Base-by-base conservation (phyloP, 148 eudicot species). In the Rhododendron henanense region DNA sequence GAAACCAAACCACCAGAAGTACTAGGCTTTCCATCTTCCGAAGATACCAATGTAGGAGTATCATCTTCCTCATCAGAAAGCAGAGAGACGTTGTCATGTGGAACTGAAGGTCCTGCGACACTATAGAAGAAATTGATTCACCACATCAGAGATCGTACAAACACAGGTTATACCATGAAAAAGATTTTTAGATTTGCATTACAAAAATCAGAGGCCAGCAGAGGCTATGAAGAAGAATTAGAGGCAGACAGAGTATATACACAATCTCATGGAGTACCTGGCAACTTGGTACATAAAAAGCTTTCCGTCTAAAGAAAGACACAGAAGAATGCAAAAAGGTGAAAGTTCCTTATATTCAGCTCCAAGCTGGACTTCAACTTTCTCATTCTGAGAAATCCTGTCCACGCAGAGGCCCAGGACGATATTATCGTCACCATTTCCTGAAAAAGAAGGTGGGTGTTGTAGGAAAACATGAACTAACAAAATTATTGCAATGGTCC, bases 251-350 rank as follows among this genome's bases (percentile, higher is more conserved):
- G 67, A 55, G 59, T 81, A 18, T 10, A 11, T 10, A 3, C 55
- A 45, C 74, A 85, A 33, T 47, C 37, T 57, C 73, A 65, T 18
- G 67, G 65, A 65, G 51, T 93, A 97, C 99, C 98, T 97, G 82
- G 96, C 94, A 89, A 97, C 93, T 86, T 92, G 92, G 88, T 91
- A 95, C 88, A 94, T 85, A 37, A 87, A 86, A 90, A 97, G 92
- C 89, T 91, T 97, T 50, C 98, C 98, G 79, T 97, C 99, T 86
- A 92, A 89, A 6, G 99, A 95, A 63, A 95, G 87, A 86, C 99
- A 97, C 80, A 93, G 31, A 84, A 97, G 90, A 88, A 93, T 87
- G 81, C 98, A 93, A 83, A 87, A 90, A 85, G 98, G 93, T 77
- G 93, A 87, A 85, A 97, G 98, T 88, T 93, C 94, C 84, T 83